Evolutionary conservation across 495 filamentous ascomycete genomes (phyloP).

Genomic region (Lophiotrema nucula): DNA sequence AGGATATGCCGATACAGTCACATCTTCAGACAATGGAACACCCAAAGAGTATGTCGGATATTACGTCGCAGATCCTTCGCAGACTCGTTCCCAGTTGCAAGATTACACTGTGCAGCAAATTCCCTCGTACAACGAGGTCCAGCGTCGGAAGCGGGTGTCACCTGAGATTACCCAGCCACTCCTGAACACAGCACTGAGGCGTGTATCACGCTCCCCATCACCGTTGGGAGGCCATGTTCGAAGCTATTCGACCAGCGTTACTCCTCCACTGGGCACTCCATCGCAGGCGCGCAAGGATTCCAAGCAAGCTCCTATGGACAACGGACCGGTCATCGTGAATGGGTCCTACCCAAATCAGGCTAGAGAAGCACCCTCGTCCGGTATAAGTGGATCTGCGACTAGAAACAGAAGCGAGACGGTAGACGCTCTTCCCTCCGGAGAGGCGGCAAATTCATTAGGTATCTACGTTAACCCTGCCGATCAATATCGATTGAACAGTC

Average conservation of each 20-base stretch:
- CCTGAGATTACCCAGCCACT: slow-evolving; percentile 46
- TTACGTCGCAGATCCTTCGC: slow-evolving; percentile 55
- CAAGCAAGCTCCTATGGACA: slow-evolving; percentile 26
- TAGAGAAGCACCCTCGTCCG: slow-evolving; percentile 15
- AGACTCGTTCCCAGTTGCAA: slow-evolving; percentile 51
- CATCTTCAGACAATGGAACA: slow-evolving; percentile 40
- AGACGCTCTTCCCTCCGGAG: slow-evolving; percentile 20
- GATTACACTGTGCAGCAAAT: slow-evolving; percentile 48
- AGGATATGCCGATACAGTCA: slow-evolving; percentile 43
- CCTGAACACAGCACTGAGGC: slow-evolving; percentile 31
- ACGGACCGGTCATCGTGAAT: slow-evolving; percentile 49
- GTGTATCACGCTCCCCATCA: slow-evolving; percentile 42
- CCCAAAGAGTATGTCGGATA: slow-evolving; percentile 66
- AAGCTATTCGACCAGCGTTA: slow-evolving; percentile 36
- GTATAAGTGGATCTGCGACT: no score
- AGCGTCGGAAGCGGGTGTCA: slow-evolving; percentile 49
- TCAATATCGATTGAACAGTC: slow-evolving; percentile 5
- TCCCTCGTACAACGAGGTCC: slow-evolving; percentile 50
- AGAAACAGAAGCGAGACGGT: slow-evolving; percentile 21
- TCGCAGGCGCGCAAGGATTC: slow-evolving; percentile 20
- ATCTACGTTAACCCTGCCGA: slow-evolving; percentile 27
- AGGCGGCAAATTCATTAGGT: slow-evolving; percentile 21
- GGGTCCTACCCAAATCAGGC: slow-evolving; percentile 40
- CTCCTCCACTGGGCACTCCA: slow-evolving; percentile 12
- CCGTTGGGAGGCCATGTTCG: slow-evolving; percentile 38